These are phyloP conservation scores for Persicaria tinctoria DNA, from an alignment of 148 eudicot species.

Conservation along the genomic window DNA sequence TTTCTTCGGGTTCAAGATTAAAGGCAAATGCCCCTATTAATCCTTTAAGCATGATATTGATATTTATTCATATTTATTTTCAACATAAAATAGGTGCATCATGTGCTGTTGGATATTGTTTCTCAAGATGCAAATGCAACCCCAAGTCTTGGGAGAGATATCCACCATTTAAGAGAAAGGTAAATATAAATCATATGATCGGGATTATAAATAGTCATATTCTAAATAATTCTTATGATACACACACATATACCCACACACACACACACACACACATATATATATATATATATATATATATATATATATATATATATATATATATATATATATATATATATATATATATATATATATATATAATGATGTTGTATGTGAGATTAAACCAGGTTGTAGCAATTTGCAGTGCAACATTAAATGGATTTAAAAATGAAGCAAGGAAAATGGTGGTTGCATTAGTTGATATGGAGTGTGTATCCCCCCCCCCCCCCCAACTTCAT, in stretches of 20 bases:
- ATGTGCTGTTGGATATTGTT: slow-evolving; percentile 86
- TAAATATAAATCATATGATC: slow-evolving; percentile 12
- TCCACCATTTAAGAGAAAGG: slow-evolving; percentile 98
- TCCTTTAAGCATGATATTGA: not conserved
- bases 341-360: too few relatives aligned
- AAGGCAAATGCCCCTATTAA: not conserved
- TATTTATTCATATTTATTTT: slow-evolving; percentile 5
- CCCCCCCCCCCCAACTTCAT: too few relatives aligned
- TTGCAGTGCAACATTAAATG: slow-evolving; percentile 81
- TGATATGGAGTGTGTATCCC: too few relatives aligned
- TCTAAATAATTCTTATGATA: too few relatives aligned
- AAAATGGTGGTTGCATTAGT: slow-evolving; percentile 13
- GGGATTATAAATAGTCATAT: not conserved
- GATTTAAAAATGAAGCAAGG: slow-evolving; percentile 86
- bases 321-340: too few relatives aligned
- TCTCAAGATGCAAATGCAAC: slow-evolving; percentile 95
- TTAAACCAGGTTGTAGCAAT: slow-evolving; percentile 69
- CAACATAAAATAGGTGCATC: slow-evolving; percentile 60
- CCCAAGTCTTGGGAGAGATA: slow-evolving; percentile 92
- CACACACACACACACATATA: too few relatives aligned
- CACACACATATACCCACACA: not conserved
- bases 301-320: too few relatives aligned
- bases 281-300: too few relatives aligned
- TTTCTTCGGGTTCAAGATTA: not conserved
- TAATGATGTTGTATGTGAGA: not conserved